These are phyloP conservation scores for Millerago galiae DNA, from an alignment of 805 yeast genomes.

Conservation along the genomic window DNA sequence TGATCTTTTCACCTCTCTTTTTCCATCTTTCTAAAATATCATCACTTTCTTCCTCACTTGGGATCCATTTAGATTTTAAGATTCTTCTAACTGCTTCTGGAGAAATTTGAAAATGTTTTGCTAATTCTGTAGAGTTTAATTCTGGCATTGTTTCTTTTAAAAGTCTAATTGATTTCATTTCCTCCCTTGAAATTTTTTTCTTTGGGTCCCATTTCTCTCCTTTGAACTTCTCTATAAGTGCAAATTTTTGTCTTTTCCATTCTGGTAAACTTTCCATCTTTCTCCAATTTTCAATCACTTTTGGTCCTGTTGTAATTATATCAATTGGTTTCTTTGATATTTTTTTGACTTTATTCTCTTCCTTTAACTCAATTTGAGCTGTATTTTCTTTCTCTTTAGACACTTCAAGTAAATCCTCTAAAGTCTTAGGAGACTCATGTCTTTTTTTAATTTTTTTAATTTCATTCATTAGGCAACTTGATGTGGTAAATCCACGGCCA, in stretches of 20 bases:
- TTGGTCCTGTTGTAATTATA: slow-evolving; percentile 11
- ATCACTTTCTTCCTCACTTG: slow-evolving; percentile 47
- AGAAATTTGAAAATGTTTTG: slow-evolving; percentile 59
- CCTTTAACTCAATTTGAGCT: not conserved
- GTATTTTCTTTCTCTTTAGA: slow-evolving; percentile 1
- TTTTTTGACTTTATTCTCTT: not conserved
- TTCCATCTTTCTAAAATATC: slow-evolving; percentile 46
- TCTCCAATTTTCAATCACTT: slow-evolving; percentile 46
- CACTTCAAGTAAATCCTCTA: slow-evolving; percentile 1
- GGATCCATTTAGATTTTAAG: slow-evolving; percentile 70
- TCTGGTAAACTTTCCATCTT: slow-evolving; percentile 38
- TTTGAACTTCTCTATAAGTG: slow-evolving; percentile 55
- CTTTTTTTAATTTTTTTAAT: not conserved
- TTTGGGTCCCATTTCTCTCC: slow-evolving; percentile 60
- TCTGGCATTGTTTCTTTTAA: slow-evolving; percentile 54
- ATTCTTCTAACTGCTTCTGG: slow-evolving; percentile 83
- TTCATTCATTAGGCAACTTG: not conserved
- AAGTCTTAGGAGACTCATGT: slow-evolving; percentile 5
- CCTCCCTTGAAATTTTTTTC: slow-evolving; percentile 57
- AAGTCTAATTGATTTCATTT: slow-evolving; percentile 57
- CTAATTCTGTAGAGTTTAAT: slow-evolving; percentile 52
- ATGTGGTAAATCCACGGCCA: not conserved
- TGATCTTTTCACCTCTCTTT: slow-evolving; percentile 37
- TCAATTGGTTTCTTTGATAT: slow-evolving; percentile 9
- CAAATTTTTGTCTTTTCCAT: slow-evolving; percentile 67